Percentiles rank a stretch among this genome's conserved stretches.
These are phyloP conservation scores for Phytopythium aichiense DNA, from an alignment of 352 stramenopile genomes.

Conservation along the genomic window DNA sequence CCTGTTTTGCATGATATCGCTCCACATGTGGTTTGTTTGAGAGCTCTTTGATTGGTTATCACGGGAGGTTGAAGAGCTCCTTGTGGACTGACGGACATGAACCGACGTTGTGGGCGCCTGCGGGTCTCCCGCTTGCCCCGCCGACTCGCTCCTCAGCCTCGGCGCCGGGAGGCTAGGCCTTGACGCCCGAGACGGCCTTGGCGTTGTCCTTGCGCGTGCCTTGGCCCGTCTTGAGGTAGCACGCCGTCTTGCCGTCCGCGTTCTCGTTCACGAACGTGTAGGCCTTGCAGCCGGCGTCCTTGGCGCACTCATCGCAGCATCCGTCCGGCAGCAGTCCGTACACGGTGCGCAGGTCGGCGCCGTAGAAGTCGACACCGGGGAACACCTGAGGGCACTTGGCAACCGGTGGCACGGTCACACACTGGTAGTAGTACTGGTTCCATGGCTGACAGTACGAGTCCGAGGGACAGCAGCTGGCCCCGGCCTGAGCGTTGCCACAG, in stretches of 20 bases:
- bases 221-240: slow-evolving; percentile 45
- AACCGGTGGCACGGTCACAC: slow-evolving; percentile 23
- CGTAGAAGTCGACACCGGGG: slow-evolving; percentile 44
- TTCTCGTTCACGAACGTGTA: slow-evolving; percentile 69
- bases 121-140: too few species aligned
- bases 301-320: slow-evolving; percentile 48
- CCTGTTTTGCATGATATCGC: too few species aligned
- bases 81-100: too few species aligned
- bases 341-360: slow-evolving; percentile 36
- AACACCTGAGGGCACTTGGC: slow-evolving; percentile 34
- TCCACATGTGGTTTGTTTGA: too few species aligned
- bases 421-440: slow-evolving; percentile 54
- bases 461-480: slow-evolving; percentile 27
- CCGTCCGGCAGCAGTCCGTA: slow-evolving; percentile 33
- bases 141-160: too few species aligned
- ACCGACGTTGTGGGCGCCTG: too few species aligned
- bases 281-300: slow-evolving; percentile 26
- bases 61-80: too few species aligned
- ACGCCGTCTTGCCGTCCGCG: slow-evolving; percentile 38
- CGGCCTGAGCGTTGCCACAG: slow-evolving; percentile 31
- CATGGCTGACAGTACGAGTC: slow-evolving; percentile 48
- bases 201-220: slow-evolving; percentile 23
- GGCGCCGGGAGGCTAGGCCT: not conserved
- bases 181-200: slow-evolving; percentile 28
- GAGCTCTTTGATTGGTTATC: too few species aligned